A percentile compares a stretch with the other conserved stretches of the same genome.
These are phyloP conservation scores for Citrullus mucosospermus DNA, from an alignment of 306 rosid species.

Conservation along the genomic window DNA sequence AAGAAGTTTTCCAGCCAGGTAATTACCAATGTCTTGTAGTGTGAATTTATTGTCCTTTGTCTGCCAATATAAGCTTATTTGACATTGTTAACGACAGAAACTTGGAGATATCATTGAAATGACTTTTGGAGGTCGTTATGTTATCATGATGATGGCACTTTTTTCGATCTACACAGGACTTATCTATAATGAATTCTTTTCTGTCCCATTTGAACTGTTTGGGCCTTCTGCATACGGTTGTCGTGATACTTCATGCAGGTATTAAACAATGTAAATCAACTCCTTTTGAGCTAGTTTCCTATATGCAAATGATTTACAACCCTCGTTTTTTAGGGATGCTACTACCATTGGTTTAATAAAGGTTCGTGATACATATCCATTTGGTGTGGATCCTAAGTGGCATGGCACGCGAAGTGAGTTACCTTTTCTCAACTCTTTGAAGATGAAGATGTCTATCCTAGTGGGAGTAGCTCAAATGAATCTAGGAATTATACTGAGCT, in stretches of 20 bases:
- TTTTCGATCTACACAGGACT: conserved; percentile 81
- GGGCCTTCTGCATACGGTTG: conserved; percentile 69
- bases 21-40: conserved; percentile 16
- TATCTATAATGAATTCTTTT: conserved; percentile 72
- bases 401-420: conserved; percentile 27
- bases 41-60: conserved; percentile 8
- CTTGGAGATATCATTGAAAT: conserved; percentile 77
- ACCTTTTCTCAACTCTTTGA: conserved; percentile 29
- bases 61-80: conserved; percentile 15
- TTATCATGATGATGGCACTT: conserved; percentile 66
- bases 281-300: not conserved
- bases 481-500: conserved; percentile 23
- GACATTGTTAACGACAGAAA: conserved; percentile 47
- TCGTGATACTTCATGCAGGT: conserved; percentile 64
- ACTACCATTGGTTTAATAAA: conserved; percentile 25
- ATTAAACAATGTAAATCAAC: not conserved
- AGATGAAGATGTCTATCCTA: conserved; percentile 35
- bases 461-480: conserved; percentile 33
- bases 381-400: conserved; percentile 29
- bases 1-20: conserved; percentile 50
- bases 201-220: conserved; percentile 65
- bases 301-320: conserved; percentile 1
- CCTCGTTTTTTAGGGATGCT: conserved; percentile 39
- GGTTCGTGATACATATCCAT: conserved; percentile 23
- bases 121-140: conserved; percentile 71